These are phyloP conservation scores for Tilletia indica DNA, from an alignment of 1,284 basidiomycete species.

Conservation along the genomic window DNA sequence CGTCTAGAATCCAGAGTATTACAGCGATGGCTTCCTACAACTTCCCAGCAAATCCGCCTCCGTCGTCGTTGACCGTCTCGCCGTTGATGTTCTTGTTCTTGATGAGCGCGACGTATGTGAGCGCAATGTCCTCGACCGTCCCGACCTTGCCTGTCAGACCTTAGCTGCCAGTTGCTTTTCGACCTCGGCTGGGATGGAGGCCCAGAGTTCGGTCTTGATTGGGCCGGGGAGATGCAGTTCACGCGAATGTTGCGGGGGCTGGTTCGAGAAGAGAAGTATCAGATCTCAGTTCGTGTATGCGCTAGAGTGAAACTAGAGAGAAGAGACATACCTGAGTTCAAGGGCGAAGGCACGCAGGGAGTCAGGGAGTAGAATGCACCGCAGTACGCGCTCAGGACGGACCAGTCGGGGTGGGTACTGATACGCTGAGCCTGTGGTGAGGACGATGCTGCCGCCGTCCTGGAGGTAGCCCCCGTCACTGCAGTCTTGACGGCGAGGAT, in stretches of 20 bases:
- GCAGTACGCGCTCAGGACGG: conserved; percentile 21
- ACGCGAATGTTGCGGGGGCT: conserved; percentile 27
- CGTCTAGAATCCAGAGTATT: too few species aligned
- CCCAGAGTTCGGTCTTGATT: conserved; percentile 34
- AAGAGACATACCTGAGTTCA: conserved; percentile 21
- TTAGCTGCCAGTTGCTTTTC: conserved; percentile 13
- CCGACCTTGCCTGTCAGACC: conserved; percentile 26
- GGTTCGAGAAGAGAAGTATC: background rate
- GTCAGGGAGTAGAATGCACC: conserved; percentile 26
- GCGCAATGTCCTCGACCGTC: conserved; percentile 25
- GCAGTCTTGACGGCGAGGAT: conserved; percentile 32
- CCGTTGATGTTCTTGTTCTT: conserved; percentile 37
- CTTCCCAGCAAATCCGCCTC: conserved; percentile 19
- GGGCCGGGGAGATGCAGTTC: conserved; percentile 30
- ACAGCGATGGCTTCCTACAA: too few species aligned
- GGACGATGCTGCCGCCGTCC: conserved; percentile 22
- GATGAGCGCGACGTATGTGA: conserved; percentile 32
- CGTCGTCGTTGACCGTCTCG: conserved; percentile 25
- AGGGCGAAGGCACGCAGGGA: conserved; percentile 27
- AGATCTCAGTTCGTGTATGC: background rate
- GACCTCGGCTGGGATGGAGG: conserved; percentile 20
- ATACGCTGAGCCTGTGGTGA: conserved; percentile 31
- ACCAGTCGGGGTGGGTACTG: conserved; percentile 28
- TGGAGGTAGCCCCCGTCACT: conserved; percentile 15
- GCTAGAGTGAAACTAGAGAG: too few species aligned